These are phyloP conservation scores for Acer campestre DNA, from an alignment of 345 rosid species.

Conservation along the genomic window DNA sequence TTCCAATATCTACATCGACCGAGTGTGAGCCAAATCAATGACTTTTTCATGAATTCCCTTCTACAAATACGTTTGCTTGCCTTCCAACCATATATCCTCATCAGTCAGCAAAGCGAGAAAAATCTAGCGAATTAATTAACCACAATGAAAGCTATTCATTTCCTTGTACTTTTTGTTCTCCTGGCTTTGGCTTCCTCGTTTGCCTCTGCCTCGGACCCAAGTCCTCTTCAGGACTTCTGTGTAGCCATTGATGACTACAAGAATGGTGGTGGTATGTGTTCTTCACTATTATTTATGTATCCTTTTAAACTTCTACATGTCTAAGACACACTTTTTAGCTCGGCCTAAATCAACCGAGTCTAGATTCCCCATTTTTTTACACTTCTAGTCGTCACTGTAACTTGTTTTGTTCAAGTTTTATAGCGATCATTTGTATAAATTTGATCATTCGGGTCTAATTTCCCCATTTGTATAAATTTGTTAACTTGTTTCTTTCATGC, in stretches of 20 bases:
- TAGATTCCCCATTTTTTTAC: no score
- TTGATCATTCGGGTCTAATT: no score
- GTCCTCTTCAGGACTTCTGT: slow-evolving; percentile 38
- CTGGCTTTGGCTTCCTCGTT: slow-evolving; percentile 21
- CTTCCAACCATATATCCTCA: background rate
- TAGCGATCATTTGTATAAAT: no score
- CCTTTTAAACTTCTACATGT: no score
- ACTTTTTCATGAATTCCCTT: background rate
- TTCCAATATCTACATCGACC: background rate
- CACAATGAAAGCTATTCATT: background rate
- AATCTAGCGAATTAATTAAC: background rate
- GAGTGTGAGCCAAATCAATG: background rate
- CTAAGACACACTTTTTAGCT: no score
- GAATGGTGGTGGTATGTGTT: background rate
- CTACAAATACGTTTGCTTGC: background rate
- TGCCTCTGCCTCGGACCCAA: slow-evolving; percentile 28
- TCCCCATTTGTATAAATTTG: no score
- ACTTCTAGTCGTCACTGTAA: no score
- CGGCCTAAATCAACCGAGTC: no score
- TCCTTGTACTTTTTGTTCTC: slow-evolving; percentile 13
- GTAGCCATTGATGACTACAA: slow-evolving; percentile 26
- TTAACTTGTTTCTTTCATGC: no score
- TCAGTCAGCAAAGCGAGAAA: no score
- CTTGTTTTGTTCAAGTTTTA: no score
- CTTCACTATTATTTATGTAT: no score